Evolutionary conservation across 2,329 filamentous ascomycete genomes (phyloP).

Genomic region (Fusarium ambrosium): DNA sequence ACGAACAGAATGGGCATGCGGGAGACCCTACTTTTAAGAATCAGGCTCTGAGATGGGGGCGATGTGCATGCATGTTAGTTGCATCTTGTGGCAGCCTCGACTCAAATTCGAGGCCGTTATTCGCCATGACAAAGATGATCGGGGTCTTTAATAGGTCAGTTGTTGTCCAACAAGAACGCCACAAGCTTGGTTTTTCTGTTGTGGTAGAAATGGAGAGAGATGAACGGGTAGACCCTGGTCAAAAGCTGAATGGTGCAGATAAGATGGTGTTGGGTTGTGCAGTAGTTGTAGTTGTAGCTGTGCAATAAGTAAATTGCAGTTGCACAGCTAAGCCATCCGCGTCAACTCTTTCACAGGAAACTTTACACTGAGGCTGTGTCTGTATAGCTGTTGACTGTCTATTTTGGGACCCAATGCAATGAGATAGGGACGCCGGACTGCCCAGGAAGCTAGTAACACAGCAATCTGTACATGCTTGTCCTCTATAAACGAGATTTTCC

Average conservation of each 20-base stretch:
- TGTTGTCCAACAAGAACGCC: not conserved
- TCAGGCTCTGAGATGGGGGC: constrained; percentile 6
- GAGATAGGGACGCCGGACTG: not conserved
- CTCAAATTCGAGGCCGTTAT: not conserved
- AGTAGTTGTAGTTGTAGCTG: not conserved
- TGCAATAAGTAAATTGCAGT: no score
- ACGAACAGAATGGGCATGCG: not conserved
- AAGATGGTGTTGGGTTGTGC: not conserved
- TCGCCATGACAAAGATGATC: not conserved
- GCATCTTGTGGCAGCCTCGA: not conserved
- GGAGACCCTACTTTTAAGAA: not conserved
- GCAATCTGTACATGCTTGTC: not conserved
- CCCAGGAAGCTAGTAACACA: not conserved
- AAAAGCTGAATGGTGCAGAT: constrained; percentile 1
- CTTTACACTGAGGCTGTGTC: not conserved
- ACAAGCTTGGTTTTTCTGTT: not conserved
- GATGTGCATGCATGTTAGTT: constrained; percentile 4
- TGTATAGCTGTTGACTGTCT: not conserved
- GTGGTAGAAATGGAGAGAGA: not conserved
- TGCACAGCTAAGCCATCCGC: no score
- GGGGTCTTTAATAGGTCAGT: not conserved
- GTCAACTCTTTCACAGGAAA: not conserved
- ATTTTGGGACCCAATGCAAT: not conserved
- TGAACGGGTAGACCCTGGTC: not conserved
- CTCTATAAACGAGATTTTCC: not conserved